A percentile compares a stretch with the other conserved stretches of the same genome.
These are phyloP conservation scores for Fragaria nilgerrensis DNA, from an alignment of 306 rosid genomes.

Conservation along the genomic window DNA sequence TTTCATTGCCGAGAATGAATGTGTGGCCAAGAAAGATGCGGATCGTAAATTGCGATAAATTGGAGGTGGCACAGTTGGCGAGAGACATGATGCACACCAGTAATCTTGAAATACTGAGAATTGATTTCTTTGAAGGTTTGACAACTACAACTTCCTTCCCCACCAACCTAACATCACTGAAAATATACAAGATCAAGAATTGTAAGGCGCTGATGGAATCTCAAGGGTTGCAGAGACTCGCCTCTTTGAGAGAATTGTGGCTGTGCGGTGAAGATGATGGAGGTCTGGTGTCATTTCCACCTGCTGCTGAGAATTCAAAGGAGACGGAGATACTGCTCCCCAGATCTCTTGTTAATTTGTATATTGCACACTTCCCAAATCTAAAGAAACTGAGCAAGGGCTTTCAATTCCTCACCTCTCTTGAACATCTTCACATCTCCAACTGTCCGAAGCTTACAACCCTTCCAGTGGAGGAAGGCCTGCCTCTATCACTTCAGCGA, in stretches of 20 bases:
- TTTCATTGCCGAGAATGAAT: neutral
- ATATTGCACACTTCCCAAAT: neutral
- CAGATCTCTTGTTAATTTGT: neutral
- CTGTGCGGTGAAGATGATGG: neutral
- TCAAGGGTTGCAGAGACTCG: constrained; percentile 17
- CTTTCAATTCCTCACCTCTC: constrained; percentile 26
- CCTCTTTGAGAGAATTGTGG: neutral
- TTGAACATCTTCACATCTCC: neutral
- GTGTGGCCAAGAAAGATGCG: neutral
- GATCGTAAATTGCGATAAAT: neutral
- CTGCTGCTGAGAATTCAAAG: neutral
- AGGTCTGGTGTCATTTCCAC: constrained; percentile 14
- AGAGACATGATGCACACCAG: neutral
- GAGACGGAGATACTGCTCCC: neutral
- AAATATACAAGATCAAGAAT: neutral
- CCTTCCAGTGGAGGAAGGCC: neutral
- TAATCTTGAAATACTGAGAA: neutral
- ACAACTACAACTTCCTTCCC: neutral
- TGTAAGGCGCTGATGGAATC: constrained; percentile 4
- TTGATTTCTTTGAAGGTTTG: constrained; percentile 9
- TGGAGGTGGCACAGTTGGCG: neutral
- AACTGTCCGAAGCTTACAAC: neutral
- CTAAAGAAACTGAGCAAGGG: constrained; percentile 12
- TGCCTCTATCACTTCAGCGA: neutral
- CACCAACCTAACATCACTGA: constrained; percentile 11